Percentiles rank a stretch among this genome's conserved stretches.
phyloP scores from a whole-genome alignment of 2,329 filamentous ascomycete genomes.

The Sporothrix protearum region DNA sequence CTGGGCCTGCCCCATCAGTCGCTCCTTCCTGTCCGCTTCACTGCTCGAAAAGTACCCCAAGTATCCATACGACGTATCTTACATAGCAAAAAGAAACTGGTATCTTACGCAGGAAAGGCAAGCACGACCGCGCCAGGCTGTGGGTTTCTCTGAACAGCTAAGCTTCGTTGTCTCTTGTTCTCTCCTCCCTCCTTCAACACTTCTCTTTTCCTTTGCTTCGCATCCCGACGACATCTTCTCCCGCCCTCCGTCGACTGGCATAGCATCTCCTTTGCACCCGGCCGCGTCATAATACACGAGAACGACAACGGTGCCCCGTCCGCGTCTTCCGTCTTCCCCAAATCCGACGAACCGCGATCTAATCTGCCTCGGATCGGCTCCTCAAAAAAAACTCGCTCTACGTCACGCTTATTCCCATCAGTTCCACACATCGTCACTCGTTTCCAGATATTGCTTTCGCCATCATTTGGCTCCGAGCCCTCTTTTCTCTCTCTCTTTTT shows the following conservation, averaged over 20 bases:
- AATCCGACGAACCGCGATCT: not conserved
- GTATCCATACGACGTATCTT: slow-evolving; percentile 10
- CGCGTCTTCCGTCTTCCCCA: not conserved
- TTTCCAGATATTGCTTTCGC: not conserved
- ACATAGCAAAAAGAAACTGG: not conserved
- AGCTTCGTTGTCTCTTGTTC: slow-evolving; percentile 12
- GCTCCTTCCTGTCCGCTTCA: slow-evolving; percentile 10
- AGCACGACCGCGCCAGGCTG: not conserved
- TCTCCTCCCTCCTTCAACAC: slow-evolving; percentile 6
- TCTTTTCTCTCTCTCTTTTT: not conserved
- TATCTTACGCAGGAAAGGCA: slow-evolving; percentile 9
- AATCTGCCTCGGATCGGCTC: slow-evolving; percentile 5
- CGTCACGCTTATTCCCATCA: slow-evolving; percentile 9
- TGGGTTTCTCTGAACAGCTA: slow-evolving; percentile 8
- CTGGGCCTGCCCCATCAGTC: not conserved
- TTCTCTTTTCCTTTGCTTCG: not conserved
- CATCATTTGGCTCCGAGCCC: not conserved
- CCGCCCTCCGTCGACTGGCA: not conserved
- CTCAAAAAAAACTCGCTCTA: not conserved
- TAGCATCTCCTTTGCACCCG: not conserved
- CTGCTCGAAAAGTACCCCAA: not conserved
- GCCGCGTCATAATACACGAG: not conserved
- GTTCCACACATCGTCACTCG: slow-evolving; percentile 7
- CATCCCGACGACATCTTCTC: not conserved
- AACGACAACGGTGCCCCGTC: not conserved